Evolutionary conservation across 2,329 filamentous ascomycete species (phyloP).

Genomic region (Venturia oleaginea): DNA sequence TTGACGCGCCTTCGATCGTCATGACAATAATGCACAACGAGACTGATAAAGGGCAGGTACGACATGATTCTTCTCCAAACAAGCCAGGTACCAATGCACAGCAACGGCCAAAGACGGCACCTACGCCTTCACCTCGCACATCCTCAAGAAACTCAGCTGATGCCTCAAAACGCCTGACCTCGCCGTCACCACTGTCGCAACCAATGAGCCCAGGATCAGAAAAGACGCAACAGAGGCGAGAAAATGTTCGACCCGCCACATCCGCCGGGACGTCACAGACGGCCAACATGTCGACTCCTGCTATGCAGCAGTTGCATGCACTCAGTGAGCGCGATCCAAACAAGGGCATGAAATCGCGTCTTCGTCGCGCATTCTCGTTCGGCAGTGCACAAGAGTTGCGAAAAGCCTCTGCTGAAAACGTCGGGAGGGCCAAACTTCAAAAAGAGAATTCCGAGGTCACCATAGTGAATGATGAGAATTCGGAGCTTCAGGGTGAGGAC

Average conservation of each 20-base stretch:
- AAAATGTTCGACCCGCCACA: constrained; percentile 23
- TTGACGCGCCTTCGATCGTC: background rate
- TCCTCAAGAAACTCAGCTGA: constrained; percentile 13
- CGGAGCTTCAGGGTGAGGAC: constrained; percentile 66
- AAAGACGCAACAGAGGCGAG: background rate
- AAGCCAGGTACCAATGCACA: background rate
- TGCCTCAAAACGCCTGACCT: constrained; percentile 29
- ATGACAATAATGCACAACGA: background rate
- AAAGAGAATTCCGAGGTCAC: constrained; percentile 19
- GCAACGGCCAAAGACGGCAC: constrained; percentile 6
- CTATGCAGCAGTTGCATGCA: constrained; percentile 77
- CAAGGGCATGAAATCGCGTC: constrained; percentile 74
- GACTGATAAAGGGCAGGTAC: constrained; percentile 3
- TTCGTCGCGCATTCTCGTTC: constrained; percentile 91
- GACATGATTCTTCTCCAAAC: constrained; percentile 7
- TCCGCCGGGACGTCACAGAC: background rate
- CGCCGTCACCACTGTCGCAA: constrained; percentile 39
- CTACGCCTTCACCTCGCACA: constrained; percentile 11
- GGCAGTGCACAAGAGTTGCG: constrained; percentile 87
- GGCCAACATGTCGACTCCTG: constrained; percentile 48
- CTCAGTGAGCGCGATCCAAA: constrained; percentile 72
- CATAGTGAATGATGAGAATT: constrained; percentile 33
- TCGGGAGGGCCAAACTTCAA: constrained; percentile 17
- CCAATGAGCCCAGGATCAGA: constrained; percentile 21
- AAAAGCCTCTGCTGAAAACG: constrained; percentile 56